Conservation (phyloP, 2,329 filamentous ascomycete genomes). For the Fonsecaea erecta region DNA sequence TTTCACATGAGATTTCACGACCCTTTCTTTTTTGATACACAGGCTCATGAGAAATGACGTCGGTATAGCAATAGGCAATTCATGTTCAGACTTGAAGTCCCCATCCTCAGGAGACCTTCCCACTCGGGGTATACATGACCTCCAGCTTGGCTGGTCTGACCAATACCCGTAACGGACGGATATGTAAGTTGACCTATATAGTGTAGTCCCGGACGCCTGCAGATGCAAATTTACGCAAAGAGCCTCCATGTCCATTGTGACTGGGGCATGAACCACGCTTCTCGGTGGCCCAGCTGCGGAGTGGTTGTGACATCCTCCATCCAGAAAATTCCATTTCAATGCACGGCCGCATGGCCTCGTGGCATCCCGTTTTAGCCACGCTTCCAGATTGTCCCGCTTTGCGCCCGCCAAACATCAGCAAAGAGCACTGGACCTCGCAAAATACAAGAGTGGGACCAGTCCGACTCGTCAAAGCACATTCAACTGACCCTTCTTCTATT, state of each 20-base stretch:
- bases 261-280: neutral
- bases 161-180: neutral
- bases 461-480: neutral
- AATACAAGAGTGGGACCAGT: slow-evolving; percentile 2
- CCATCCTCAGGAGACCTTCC: neutral
- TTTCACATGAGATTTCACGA: slow-evolving; percentile 27
- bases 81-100: neutral
- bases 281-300: no score
- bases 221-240: neutral
- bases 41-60: neutral
- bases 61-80: neutral
- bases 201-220: neutral
- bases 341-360: neutral
- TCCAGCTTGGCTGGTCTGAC: neutral
- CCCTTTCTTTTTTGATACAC: neutral
- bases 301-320: neutral
- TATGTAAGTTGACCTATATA: neutral
- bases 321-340: neutral
- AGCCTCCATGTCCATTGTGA: neutral
- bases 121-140: neutral
- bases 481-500: slow-evolving; percentile 2
- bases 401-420: slow-evolving; percentile 1
- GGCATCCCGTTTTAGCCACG: neutral
- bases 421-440: neutral
- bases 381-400: neutral